Evolutionary conservation across 1,284 basidiomycete genomes (phyloP).

Genomic region (Sporisorium exsertum): DNA sequence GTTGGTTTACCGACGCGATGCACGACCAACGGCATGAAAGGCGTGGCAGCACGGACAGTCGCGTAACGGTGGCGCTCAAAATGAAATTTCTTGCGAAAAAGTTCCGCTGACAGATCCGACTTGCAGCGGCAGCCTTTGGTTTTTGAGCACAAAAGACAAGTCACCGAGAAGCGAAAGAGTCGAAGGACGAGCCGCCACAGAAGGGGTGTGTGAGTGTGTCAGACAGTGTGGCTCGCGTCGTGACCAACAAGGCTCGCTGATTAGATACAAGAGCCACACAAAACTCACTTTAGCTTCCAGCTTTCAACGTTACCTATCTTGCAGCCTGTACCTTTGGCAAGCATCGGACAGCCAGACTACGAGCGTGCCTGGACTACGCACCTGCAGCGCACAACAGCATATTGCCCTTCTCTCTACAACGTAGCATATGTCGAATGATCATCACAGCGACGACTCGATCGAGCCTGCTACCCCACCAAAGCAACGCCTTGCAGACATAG

Average conservation of each 20-base stretch:
- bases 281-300: not conserved
- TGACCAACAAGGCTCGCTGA: not conserved
- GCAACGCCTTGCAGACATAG: slow-evolving; percentile 9
- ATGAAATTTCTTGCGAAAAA: slow-evolving; percentile 7
- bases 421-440: slow-evolving; percentile 34
- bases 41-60: too few species aligned
- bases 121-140: not conserved
- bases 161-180: slow-evolving; percentile 1
- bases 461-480: slow-evolving; percentile 40
- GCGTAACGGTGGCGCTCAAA: not conserved
- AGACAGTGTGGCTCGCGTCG: not conserved
- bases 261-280: not conserved
- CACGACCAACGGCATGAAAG: too few species aligned
- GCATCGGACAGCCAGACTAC: not conserved
- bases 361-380: not conserved
- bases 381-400: not conserved
- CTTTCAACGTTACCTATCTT: not conserved
- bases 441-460: slow-evolving; percentile 44
- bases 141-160: not conserved
- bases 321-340: not conserved
- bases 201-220: not conserved
- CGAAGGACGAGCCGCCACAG: not conserved
- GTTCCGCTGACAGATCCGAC: slow-evolving; percentile 14
- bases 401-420: not conserved
- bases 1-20: slow-evolving; percentile 6